Evolutionary conservation across 2,329 filamentous ascomycete species (phyloP).

Genomic region (Sarocladium brachiariae): DNA sequence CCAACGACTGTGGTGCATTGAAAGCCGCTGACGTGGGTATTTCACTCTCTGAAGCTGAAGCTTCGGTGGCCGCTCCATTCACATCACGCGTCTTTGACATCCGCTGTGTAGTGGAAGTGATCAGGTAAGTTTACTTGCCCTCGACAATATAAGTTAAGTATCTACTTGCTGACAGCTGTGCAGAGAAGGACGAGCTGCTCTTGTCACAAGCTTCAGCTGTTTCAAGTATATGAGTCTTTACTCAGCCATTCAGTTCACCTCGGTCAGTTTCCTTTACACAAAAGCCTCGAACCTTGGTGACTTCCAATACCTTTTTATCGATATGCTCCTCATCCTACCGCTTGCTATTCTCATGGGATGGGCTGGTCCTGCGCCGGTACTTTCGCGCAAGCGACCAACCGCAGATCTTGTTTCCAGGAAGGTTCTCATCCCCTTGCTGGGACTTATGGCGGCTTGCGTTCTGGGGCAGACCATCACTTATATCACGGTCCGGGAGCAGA

Average conservation of each 20-base stretch:
- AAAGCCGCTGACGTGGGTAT: slow-evolving; percentile 98
- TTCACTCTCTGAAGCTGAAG: slow-evolving; percentile 92
- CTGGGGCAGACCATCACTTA: slow-evolving; percentile 69
- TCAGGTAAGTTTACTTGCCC: slow-evolving; percentile 46
- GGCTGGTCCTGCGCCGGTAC: slow-evolving; percentile 72
- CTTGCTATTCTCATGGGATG: slow-evolving; percentile 99
- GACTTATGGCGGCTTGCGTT: slow-evolving; percentile 79
- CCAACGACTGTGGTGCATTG: slow-evolving; percentile 93
- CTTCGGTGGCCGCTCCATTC: slow-evolving; percentile 95
- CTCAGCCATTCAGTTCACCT: slow-evolving; percentile 98
- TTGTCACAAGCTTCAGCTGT: slow-evolving; percentile 98
- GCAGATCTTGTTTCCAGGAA: slow-evolving; percentile 90
- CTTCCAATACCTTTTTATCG: slow-evolving; percentile 97
- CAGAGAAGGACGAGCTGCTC: slow-evolving; percentile 82
- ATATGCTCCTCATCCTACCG: slow-evolving; percentile 83
- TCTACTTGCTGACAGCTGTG: slow-evolving; percentile 16
- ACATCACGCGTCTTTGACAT: slow-evolving; percentile 96
- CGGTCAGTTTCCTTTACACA: slow-evolving; percentile 92
- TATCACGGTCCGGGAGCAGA: slow-evolving; percentile 65
- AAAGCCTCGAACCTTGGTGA: slow-evolving; percentile 91
- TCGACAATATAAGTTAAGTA: background rate
- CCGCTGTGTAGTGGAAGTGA: slow-evolving; percentile 87
- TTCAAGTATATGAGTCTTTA: slow-evolving; percentile 99
- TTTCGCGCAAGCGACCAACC: slow-evolving; percentile 81
- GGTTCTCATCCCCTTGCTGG: slow-evolving; percentile 80